These are phyloP conservation scores for Yamadazyma triangularis DNA, from an alignment of 1,139 yeast species.

Conservation along the genomic window DNA sequence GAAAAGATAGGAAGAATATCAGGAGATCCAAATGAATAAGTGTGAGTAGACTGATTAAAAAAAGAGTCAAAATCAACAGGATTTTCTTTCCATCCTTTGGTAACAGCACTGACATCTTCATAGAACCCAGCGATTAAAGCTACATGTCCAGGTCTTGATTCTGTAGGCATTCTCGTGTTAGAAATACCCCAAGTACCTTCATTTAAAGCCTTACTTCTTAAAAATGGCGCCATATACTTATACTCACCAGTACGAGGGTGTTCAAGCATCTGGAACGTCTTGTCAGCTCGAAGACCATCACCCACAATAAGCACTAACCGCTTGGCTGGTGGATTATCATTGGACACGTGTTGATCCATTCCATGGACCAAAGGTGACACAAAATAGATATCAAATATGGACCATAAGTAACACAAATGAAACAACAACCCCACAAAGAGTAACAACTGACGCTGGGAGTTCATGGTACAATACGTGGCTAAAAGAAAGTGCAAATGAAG, in stretches of 20 bases:
- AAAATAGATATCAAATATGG: conserved; percentile 95
- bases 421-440: conserved; percentile 75
- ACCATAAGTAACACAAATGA: conserved; percentile 90
- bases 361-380: conserved; percentile 98
- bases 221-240: conserved; percentile 78
- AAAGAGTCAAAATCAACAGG: conserved; percentile 97
- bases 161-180: conserved; percentile 99
- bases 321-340: conserved; percentile 75
- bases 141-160: conserved; percentile 97
- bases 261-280: conserved; percentile 69
- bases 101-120: conserved; percentile 97
- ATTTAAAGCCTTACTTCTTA: conserved; percentile 62
- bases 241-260: conserved; percentile 64
- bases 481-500: no score
- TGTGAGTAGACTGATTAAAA: conserved; percentile 86
- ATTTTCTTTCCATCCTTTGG: conserved; percentile 98
- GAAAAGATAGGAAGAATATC: conserved; percentile 97
- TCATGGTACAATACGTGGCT: no score
- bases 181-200: conserved; percentile 93
- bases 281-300: conserved; percentile 95
- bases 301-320: conserved; percentile 88
- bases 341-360: conserved; percentile 74
- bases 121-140: conserved; percentile 99
- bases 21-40: conserved; percentile 94
- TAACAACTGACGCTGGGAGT: conserved; percentile 37